Evolutionary conservation across 1,284 basidiomycete genomes (phyloP).

Genomic region (Butyriboletus regius): DNA sequence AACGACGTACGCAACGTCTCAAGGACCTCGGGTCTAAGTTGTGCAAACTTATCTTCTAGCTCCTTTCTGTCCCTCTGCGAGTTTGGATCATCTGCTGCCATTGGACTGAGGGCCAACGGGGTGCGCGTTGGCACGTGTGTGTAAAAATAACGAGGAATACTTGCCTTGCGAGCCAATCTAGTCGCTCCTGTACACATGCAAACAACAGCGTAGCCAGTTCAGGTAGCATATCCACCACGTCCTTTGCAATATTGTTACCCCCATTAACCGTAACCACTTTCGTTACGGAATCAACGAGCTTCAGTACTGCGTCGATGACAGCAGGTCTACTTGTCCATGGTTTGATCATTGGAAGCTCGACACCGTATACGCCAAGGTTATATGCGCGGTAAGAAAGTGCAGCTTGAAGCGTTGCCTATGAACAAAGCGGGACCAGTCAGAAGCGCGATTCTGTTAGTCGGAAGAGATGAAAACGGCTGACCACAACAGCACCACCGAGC

Average conservation of each 20-base stretch:
- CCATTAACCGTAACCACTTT: slow-evolving; percentile 27
- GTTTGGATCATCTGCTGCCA: slow-evolving; percentile 41
- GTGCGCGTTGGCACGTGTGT: slow-evolving; percentile 3
- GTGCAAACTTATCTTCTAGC: slow-evolving; percentile 58
- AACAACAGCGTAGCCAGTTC: slow-evolving; percentile 66
- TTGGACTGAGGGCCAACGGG: slow-evolving; percentile 31
- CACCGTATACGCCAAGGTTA: slow-evolving; percentile 68
- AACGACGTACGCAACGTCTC: slow-evolving; percentile 62
- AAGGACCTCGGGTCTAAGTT: slow-evolving; percentile 65
- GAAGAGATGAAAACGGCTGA: slow-evolving; percentile 32
- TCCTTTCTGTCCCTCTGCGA: slow-evolving; percentile 49
- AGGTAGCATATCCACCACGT: slow-evolving; percentile 52
- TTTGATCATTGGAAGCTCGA: slow-evolving; percentile 63
- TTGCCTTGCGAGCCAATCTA: slow-evolving; percentile 63
- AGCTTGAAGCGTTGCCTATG: slow-evolving; percentile 63
- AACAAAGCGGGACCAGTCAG: neutral
- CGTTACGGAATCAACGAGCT: slow-evolving; percentile 66
- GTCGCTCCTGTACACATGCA: slow-evolving; percentile 63
- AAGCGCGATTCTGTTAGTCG: neutral
- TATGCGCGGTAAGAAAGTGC: slow-evolving; percentile 69
- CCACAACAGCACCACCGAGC: slow-evolving; percentile 51
- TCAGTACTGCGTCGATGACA: slow-evolving; percentile 64
- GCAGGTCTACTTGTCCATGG: slow-evolving; percentile 76
- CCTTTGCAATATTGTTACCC: slow-evolving; percentile 36
- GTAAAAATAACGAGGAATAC: slow-evolving; percentile 12